A percentile compares a stretch with the other conserved stretches of the same genome.
These are phyloP conservation scores for Cryptosporidium muris DNA, from an alignment of 169 alveolate species.

Conservation along the genomic window DNA sequence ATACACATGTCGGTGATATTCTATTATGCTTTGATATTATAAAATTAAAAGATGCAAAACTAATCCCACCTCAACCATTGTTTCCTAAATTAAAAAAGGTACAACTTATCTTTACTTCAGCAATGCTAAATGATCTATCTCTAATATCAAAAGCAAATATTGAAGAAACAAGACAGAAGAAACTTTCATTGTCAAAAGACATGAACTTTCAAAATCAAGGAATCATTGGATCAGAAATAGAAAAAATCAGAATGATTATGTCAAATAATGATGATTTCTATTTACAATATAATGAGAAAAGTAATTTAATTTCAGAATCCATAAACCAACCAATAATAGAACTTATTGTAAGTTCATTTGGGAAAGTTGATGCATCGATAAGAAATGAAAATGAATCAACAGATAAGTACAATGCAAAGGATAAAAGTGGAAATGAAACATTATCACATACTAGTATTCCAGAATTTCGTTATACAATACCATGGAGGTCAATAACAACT, in stretches of 20 bases:
- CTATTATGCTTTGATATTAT: conserved; percentile 84
- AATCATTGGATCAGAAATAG: conserved; percentile 63
- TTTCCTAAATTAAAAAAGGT: conserved; percentile 81
- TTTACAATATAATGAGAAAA: conserved; percentile 55
- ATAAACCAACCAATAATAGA: conserved; percentile 59
- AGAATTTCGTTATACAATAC: conserved; percentile 16
- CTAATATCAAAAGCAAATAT: conserved; percentile 55
- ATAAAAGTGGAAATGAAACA: not conserved
- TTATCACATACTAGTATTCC: conserved; percentile 17
- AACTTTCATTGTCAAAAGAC: conserved; percentile 8
- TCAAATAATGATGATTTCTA: conserved; percentile 19
- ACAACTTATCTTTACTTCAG: conserved; percentile 41
- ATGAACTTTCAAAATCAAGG: conserved; percentile 24
- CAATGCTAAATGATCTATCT: conserved; percentile 59
- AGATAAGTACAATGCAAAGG: not conserved
- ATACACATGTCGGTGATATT: conserved; percentile 79
- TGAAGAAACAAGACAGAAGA: conserved; percentile 12
- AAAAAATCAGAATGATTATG: conserved; percentile 22
- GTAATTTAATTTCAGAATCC: conserved; percentile 23
- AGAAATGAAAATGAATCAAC: not conserved
- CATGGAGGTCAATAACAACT: conserved; percentile 53
- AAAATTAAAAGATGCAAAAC: conserved; percentile 80
- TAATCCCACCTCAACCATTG: conserved; percentile 85
- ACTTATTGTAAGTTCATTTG: conserved; percentile 44
- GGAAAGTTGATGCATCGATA: conserved; percentile 38